A percentile compares a stretch with the other conserved stretches of the same genome.
Evolutionary conservation across 352 stramenopile genomes (phyloP).

Genomic region (Pythium plurisporium): DNA sequence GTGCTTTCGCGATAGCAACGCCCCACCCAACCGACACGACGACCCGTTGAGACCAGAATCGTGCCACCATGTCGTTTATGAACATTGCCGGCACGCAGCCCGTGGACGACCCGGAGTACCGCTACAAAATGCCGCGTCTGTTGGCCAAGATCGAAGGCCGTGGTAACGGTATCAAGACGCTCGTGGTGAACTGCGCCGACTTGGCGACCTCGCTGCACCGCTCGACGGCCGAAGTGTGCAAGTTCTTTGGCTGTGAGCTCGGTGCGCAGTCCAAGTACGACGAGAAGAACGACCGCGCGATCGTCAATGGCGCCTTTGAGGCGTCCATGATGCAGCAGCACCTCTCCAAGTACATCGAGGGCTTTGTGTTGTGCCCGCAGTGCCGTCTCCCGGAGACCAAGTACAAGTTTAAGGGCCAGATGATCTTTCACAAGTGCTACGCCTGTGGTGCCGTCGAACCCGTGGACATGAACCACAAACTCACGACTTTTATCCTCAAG

Average conservation of each 20-base stretch:
- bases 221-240: slow-evolving; percentile 95
- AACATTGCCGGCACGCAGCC: slow-evolving; percentile 88
- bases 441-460: slow-evolving; percentile 96
- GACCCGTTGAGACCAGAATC: background rate
- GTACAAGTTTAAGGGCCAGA: slow-evolving; percentile 98
- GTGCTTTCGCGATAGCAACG: background rate
- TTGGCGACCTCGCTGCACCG: slow-evolving; percentile 93
- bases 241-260: slow-evolving; percentile 99
- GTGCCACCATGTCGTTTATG: slow-evolving; percentile 76
- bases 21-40: background rate
- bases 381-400: slow-evolving; percentile 98
- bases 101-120: slow-evolving; percentile 94
- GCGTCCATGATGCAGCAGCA: slow-evolving; percentile 92
- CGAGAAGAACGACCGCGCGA: slow-evolving; percentile 92
- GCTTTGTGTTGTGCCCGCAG: slow-evolving; percentile 97
- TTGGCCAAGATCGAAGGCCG: slow-evolving; percentile 97
- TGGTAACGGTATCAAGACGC: slow-evolving; percentile 99
- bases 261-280: slow-evolving; percentile 98
- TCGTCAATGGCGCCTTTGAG: slow-evolving; percentile 97
- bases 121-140: slow-evolving; percentile 99
- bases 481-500: slow-evolving; percentile 97
- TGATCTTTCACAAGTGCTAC: slow-evolving; percentile 98
- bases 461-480: slow-evolving; percentile 98
- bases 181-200: slow-evolving; percentile 97
- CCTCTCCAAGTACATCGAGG: slow-evolving; percentile 98